A percentile compares a stretch with the other conserved stretches of the same genome.
phyloP scores from a whole-genome alignment of 139 green algal species.

The Edaphochlamys debaryana region DNA sequence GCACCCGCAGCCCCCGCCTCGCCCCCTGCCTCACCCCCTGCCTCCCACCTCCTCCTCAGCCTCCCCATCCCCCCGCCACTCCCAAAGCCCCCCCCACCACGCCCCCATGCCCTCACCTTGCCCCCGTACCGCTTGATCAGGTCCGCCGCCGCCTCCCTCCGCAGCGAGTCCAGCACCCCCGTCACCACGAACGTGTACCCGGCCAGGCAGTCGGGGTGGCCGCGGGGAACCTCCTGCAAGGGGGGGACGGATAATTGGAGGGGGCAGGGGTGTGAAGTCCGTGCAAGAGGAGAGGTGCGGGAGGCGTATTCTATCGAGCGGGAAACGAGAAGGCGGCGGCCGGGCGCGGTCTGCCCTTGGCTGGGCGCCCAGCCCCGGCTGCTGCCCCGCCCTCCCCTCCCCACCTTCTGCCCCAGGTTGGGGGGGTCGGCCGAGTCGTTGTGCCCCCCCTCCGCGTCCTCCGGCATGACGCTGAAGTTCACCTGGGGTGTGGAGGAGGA shows the following conservation, averaged over 20 bases:
- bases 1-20: too few species aligned
- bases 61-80: too few species aligned
- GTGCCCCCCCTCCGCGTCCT: slow-evolving; percentile 25
- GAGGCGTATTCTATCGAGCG: background rate
- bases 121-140: slow-evolving; percentile 89
- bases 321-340: too few species aligned
- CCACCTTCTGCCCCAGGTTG: slow-evolving; percentile 57
- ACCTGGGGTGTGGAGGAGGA: slow-evolving; percentile 15
- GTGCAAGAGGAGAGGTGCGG: background rate
- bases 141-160: slow-evolving; percentile 80
- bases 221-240: slow-evolving; percentile 68
- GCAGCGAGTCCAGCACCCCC: slow-evolving; percentile 84
- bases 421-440: slow-evolving; percentile 41
- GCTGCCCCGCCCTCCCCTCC: background rate
- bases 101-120: too few species aligned
- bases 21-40: too few species aligned
- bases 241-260: too few species aligned
- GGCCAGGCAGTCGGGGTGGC: slow-evolving; percentile 87
- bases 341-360: background rate
- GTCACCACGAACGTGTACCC: slow-evolving; percentile 94
- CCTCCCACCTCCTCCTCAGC: too few species aligned
- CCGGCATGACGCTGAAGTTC: slow-evolving; percentile 57
- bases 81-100: too few species aligned
- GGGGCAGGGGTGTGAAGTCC: background rate
- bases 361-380: background rate